Conservation (phyloP, 2,329 filamentous ascomycete genomes). For the Colletotrichum limetticola region DNA sequence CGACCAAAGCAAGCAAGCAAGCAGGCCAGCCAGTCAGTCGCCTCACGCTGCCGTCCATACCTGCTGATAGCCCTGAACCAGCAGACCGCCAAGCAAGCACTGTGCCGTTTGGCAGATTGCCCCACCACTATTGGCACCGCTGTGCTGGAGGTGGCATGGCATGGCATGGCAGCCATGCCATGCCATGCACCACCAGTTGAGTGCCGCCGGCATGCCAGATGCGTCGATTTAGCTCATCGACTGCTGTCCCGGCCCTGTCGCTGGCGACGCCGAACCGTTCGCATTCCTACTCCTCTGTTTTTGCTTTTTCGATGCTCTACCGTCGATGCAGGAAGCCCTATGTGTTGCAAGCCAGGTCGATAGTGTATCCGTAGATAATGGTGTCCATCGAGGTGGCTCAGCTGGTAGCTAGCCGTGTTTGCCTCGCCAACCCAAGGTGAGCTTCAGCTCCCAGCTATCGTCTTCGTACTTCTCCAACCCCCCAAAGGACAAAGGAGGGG, state of each 20-base stretch:
- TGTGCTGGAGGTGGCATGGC: conserved; percentile 4
- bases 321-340: neutral
- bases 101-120: conserved; percentile 20
- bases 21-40: too few species aligned
- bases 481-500: neutral
- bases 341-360: neutral
- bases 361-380: neutral
- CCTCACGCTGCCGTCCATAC: too few species aligned
- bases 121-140: conserved; percentile 9
- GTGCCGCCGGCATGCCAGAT: conserved; percentile 28
- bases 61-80: neutral
- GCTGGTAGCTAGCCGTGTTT: neutral
- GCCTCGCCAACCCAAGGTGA: neutral
- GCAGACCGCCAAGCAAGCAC: conserved; percentile 6
- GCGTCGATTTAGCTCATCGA: conserved; percentile 3
- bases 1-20: neutral
- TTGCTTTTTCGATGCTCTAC: neutral
- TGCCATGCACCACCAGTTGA: conserved; percentile 17
- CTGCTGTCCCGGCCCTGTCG: neutral
- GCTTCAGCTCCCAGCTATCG: neutral
- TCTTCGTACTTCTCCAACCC: neutral
- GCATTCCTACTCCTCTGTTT: neutral
- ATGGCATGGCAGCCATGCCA: conserved; percentile 11
- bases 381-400: neutral
- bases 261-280: too few species aligned